phyloP scores from a whole-genome alignment of 2,329 filamentous ascomycete genomes.

The Pestalotiopsis sp. region DNA sequence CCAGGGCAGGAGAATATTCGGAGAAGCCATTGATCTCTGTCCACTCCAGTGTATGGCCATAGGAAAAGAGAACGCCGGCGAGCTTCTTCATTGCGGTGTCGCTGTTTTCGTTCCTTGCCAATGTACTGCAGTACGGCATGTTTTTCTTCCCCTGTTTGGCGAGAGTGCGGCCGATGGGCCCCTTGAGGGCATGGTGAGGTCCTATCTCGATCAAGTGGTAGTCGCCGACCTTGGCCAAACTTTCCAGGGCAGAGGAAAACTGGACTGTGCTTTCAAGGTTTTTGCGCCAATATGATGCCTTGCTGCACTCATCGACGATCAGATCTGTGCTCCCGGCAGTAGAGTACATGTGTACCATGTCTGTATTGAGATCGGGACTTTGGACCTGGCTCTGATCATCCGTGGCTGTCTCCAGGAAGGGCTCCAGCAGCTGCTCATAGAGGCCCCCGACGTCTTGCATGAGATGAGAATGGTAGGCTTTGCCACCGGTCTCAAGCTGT shows the following conservation, averaged over 20 bases:
- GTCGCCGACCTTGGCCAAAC: constrained; percentile 18
- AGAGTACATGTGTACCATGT: neutral
- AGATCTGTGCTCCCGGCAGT: neutral
- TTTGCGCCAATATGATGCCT: neutral
- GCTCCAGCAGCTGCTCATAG: constrained; percentile 13
- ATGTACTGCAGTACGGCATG: neutral
- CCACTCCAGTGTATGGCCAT: neutral
- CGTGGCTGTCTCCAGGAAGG: neutral
- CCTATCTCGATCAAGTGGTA: constrained; percentile 5
- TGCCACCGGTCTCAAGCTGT: constrained; percentile 14
- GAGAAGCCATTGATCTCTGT: neutral
- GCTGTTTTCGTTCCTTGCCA: neutral
- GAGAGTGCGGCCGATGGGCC: neutral
- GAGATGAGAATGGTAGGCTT: constrained; percentile 21
- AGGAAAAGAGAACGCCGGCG: neutral
- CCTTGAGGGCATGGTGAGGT: constrained; percentile 1
- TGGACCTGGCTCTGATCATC: neutral
- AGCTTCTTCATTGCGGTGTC: neutral
- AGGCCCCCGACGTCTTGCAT: constrained; percentile 15
- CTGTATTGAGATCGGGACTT: too few relatives aligned
- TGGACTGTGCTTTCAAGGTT: constrained; percentile 5
- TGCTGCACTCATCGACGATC: too few relatives aligned
- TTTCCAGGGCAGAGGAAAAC: neutral
- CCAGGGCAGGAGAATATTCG: neutral
- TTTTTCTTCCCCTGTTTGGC: neutral